Percentiles rank a stretch among this genome's conserved stretches.
These are phyloP conservation scores for Cordyceps cateniannulata DNA, from an alignment of 2,329 filamentous ascomycete genomes.

Conservation along the genomic window DNA sequence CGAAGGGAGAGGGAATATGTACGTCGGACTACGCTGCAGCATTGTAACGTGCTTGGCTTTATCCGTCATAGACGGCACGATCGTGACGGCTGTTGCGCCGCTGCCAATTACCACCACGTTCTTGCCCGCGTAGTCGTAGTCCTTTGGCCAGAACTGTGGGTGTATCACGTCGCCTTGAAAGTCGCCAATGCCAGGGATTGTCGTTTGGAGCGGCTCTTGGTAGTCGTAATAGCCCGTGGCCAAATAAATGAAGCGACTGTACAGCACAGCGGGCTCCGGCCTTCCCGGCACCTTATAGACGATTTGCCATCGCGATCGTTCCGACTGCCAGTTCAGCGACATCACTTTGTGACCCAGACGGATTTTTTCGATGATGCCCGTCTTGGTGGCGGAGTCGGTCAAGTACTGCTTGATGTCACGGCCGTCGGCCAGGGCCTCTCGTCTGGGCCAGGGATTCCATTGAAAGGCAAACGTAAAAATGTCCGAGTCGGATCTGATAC, in stretches of 20 bases:
- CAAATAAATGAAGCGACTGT: conserved; percentile 50
- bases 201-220: conserved; percentile 45
- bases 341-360: conserved; percentile 43
- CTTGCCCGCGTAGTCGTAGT: conserved; percentile 58
- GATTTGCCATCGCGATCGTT: conserved; percentile 47
- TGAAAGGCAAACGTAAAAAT: conserved; percentile 58
- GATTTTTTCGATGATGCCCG: conserved; percentile 50
- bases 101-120: conserved; percentile 61
- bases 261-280: conserved; percentile 14
- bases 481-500: conserved; percentile 59
- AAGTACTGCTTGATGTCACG: conserved; percentile 49
- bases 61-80: conserved; percentile 55
- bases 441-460: conserved; percentile 61
- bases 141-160: conserved; percentile 67
- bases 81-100: conserved; percentile 61
- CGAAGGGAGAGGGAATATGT: conserved; percentile 46
- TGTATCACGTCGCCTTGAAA: conserved; percentile 47
- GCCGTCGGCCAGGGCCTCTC: conserved; percentile 44
- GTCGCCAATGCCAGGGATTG: conserved; percentile 36
- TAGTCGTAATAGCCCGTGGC: conserved; percentile 62
- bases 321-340: conserved; percentile 47
- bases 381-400: conserved; percentile 38
- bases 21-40: conserved; percentile 61
- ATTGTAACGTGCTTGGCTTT: conserved; percentile 57
- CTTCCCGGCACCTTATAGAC: conserved; percentile 23